Evolutionary conservation across 2,329 filamentous ascomycete genomes (phyloP), one percentile per base, ranked within the genome.

Genomic region (Graphilbum ipis-grandicollis): DNA sequence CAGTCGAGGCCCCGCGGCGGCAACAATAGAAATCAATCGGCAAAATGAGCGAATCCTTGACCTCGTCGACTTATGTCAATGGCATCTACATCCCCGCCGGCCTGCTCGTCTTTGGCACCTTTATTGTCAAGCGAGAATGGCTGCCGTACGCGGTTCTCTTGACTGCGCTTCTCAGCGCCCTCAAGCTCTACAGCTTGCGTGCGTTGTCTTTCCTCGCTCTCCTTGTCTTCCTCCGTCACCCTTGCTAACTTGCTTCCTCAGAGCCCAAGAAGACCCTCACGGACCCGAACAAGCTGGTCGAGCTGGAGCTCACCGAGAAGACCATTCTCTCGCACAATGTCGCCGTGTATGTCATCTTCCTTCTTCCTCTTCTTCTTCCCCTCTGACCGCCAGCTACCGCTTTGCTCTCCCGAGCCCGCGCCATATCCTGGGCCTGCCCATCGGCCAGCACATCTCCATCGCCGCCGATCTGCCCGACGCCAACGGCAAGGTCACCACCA

Each of bases 381-480:
- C 22, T 9, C 29, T 21, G 19, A 21, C 28, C 28, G 25, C 9
- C 35, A 84, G 79, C 64, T 98, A 96, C 68, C 85, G 90, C 52
- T 94, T 96, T 65, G 69, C 71, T 46, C 81, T 98, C 30, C 86
- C 86, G 39, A 68, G 68, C 36, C 63, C 76, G 30, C 78, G 66
- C 49, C 73, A 81, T 47, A 84, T 94, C 56, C 82, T 96, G 51
- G 90, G 90, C 52, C 80, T 96, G 31, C 88, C 90, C 47, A 96
- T 96, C 63, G 90, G 90, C 54, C 90, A 98, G 65, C 90, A 98
- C 67, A 94, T 98, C 61, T 94, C 88, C 44, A 84, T 98, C 54
- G 83, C 80, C 47, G 88, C 85, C 39, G 73, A 70, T 39, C 72
- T 85, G 43, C 50, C 59, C 31, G 71, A 77, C 51, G 58, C 64